A percentile compares a stretch with the other conserved stretches of the same genome.
These are phyloP conservation scores for Datura wrightii DNA, from an alignment of 257 asterid species.

Conservation along the genomic window DNA sequence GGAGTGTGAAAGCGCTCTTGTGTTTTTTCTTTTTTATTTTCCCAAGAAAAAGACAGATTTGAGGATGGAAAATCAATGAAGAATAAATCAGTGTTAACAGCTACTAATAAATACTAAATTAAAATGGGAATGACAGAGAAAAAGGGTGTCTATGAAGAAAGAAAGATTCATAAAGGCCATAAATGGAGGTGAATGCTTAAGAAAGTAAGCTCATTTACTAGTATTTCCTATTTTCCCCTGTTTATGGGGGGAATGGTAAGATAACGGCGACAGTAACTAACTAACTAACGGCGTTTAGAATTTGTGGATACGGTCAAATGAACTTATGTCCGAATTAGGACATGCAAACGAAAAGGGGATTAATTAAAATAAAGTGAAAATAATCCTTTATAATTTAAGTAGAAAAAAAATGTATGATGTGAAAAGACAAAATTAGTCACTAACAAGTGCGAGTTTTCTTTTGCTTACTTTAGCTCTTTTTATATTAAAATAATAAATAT, in stretches of 20 bases:
- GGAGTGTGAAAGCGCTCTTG: not conserved
- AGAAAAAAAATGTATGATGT: no score
- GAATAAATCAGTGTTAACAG: not conserved
- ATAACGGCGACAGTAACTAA: not conserved
- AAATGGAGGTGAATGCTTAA: conserved; percentile 14
- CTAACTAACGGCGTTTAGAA: not conserved
- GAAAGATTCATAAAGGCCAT: conserved; percentile 5
- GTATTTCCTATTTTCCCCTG: not conserved
- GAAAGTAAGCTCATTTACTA: not conserved
- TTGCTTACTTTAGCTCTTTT: no score
- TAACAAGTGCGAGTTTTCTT: no score
- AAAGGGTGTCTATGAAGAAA: not conserved
- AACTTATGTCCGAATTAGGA: not conserved
- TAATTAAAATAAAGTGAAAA: no score
- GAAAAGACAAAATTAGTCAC: no score
- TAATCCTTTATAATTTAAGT: no score
- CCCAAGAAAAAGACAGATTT: not conserved
- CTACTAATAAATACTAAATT: not conserved
- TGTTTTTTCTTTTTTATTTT: not conserved
- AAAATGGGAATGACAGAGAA: not conserved
- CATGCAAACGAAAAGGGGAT: no score
- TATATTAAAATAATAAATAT: no score
- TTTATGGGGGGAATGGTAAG: not conserved
- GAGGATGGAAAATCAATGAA: not conserved
- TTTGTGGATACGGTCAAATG: not conserved